Evolutionary conservation across 1,139 yeast species (phyloP).

Genomic region (Kodamaea plutei): DNA sequence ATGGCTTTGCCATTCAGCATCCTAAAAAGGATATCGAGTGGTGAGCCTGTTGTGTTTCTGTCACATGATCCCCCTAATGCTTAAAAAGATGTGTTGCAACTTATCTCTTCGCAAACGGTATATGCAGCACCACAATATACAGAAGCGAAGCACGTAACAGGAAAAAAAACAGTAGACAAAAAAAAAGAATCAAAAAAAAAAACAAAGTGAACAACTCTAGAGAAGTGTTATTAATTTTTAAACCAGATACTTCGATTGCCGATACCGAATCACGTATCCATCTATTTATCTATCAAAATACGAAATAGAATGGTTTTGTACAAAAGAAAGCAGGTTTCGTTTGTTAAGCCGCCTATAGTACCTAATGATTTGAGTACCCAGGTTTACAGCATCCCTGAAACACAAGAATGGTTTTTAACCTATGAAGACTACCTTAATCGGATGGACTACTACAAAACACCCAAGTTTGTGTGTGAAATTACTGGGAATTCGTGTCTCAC

Average conservation of each 20-base stretch:
- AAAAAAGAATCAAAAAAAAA: conserved; percentile 2
- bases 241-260: not conserved
- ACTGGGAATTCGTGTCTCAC: conserved; percentile 92
- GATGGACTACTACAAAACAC: conserved; percentile 66
- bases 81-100: not conserved
- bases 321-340: conserved; percentile 65
- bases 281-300: not conserved
- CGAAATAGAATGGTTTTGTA: conserved; percentile 59
- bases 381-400: conserved; percentile 76
- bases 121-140: conserved; percentile 4
- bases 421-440: conserved; percentile 73
- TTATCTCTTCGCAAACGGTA: conserved; percentile 1
- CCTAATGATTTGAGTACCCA: conserved; percentile 51
- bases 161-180: conserved; percentile 2
- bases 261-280: not conserved
- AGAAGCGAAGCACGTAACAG: not conserved
- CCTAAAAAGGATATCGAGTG: no score
- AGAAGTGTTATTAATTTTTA: not conserved
- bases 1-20: no score
- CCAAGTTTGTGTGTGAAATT: conserved; percentile 89
- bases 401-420: conserved; percentile 79
- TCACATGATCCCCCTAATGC: no score
- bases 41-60: no score
- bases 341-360: conserved; percentile 50
- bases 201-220: conserved; percentile 1